phyloP scores from a whole-genome alignment of 2,329 filamentous ascomycete species.

The Cercospora sojina region DNA sequence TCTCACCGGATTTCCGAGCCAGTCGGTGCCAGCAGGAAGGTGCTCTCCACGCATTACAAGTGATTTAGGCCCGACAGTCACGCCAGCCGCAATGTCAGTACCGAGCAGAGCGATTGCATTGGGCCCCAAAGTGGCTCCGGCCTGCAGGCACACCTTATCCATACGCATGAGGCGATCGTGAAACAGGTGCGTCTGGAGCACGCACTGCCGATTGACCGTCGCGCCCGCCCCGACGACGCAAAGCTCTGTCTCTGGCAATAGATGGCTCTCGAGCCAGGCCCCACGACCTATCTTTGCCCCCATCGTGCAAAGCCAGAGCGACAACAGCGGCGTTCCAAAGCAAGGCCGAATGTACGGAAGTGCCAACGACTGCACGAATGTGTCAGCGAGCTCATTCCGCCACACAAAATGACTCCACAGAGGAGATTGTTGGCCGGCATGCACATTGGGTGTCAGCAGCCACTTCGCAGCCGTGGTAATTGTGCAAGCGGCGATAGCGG shows the following conservation, averaged over 20 bases:
- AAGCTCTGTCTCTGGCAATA: slow-evolving; percentile 4
- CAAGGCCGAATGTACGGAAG: slow-evolving; percentile 6
- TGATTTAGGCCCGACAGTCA: slow-evolving; percentile 7
- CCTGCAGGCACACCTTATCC: slow-evolving; percentile 4
- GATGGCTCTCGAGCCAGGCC: slow-evolving; percentile 7
- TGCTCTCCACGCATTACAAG: slow-evolving; percentile 8
- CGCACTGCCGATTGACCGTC: slow-evolving; percentile 2
- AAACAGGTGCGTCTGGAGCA: slow-evolving; percentile 6
- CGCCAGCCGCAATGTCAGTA: background rate
- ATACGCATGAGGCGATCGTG: slow-evolving; percentile 7
- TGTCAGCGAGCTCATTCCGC: slow-evolving; percentile 13
- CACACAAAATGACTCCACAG: slow-evolving; percentile 15
- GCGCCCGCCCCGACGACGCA: background rate
- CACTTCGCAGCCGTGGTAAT: slow-evolving; percentile 13
- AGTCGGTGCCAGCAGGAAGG: slow-evolving; percentile 5
- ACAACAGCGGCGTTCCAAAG: slow-evolving; percentile 9
- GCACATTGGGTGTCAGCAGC: slow-evolving; percentile 10
- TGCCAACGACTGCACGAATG: slow-evolving; percentile 11
- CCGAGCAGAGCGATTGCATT: background rate
- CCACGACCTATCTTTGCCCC: slow-evolving; percentile 4
- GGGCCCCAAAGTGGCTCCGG: slow-evolving; percentile 1
- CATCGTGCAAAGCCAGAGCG: slow-evolving; percentile 5
- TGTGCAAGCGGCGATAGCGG: background rate
- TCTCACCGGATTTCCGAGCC: slow-evolving; percentile 6
- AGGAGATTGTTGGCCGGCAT: slow-evolving; percentile 9